Conservation (phyloP, 495 filamentous ascomycete genomes). For the Parmelia sp. region DNA sequence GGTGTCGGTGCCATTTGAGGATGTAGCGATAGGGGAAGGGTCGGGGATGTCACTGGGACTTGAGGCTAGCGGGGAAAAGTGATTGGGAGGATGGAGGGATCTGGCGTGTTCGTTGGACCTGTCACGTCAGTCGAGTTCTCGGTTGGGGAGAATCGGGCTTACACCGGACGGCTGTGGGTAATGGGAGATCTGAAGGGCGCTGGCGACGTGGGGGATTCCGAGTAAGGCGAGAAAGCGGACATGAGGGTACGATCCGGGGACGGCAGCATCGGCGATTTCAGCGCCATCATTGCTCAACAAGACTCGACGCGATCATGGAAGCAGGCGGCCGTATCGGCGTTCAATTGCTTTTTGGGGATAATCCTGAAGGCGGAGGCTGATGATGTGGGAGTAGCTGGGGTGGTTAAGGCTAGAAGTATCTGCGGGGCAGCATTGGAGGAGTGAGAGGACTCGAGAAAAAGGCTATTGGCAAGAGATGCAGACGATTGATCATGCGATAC, state of each 20-base stretch:
- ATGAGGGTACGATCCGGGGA: slow-evolving; percentile 26
- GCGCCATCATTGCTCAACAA: slow-evolving; percentile 22
- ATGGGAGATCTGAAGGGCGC: slow-evolving; percentile 24
- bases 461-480: neutral
- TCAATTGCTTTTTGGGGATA: neutral
- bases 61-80: slow-evolving; percentile 21
- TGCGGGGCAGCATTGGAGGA: slow-evolving; percentile 16
- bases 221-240: slow-evolving; percentile 30
- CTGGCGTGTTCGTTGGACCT: slow-evolving; percentile 26
- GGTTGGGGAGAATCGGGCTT: neutral
- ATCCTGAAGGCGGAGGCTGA: neutral
- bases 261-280: slow-evolving; percentile 27
- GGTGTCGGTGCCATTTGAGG: slow-evolving; percentile 64
- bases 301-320: slow-evolving; percentile 3
- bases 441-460: slow-evolving; percentile 1
- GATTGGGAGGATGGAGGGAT: slow-evolving; percentile 25
- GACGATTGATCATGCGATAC: slow-evolving; percentile 6
- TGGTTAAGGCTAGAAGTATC: slow-evolving; percentile 5
- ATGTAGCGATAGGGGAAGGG: slow-evolving; percentile 60
- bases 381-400: slow-evolving; percentile 1
- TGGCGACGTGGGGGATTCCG: slow-evolving; percentile 29
- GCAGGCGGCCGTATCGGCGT: neutral
- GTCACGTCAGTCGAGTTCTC: neutral
- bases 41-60: slow-evolving; percentile 38
- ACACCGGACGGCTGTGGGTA: slow-evolving; percentile 14